phyloP scores from a whole-genome alignment of 768 basidiomycete species.

The Podaxis carcinomalis region DNA sequence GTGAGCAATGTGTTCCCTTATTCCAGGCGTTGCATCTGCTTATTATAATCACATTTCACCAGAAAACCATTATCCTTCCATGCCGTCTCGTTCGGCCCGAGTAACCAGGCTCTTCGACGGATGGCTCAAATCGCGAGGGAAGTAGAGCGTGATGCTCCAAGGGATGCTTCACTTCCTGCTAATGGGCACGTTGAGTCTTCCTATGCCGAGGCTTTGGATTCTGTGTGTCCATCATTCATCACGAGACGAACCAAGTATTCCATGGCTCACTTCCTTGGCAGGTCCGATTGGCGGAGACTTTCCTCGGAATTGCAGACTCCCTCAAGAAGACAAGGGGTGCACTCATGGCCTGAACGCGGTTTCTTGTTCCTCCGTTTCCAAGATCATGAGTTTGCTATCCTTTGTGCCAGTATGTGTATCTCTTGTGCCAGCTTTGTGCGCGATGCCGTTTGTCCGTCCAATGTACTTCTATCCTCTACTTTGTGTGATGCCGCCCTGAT shows the following conservation, averaged over 20 bases:
- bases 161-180: constrained; percentile 5
- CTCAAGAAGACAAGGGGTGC: constrained; percentile 52
- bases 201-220: constrained; percentile 46
- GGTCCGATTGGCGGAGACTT: constrained; percentile 54
- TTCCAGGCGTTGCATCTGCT: not conserved
- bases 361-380: not conserved
- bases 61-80: constrained; percentile 59
- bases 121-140: constrained; percentile 53
- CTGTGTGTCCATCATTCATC: constrained; percentile 28
- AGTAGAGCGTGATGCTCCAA: constrained; percentile 38
- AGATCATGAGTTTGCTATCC: not conserved
- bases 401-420: too few relatives aligned
- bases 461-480: too few relatives aligned
- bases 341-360: constrained; percentile 24
- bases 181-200: constrained; percentile 32
- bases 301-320: constrained; percentile 55
- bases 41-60: not conserved
- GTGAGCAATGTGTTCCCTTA: constrained; percentile 19
- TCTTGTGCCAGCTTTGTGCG: too few relatives aligned
- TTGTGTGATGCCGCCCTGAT: too few relatives aligned
- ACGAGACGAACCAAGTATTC: not conserved
- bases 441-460: too few relatives aligned
- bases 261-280: constrained; percentile 15
- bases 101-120: constrained; percentile 27
- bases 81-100: constrained; percentile 50